A percentile compares a stretch with the other conserved stretches of the same genome.
phyloP scores from a whole-genome alignment of 1,284 basidiomycete genomes.

The Pseudomicrostroma phylloplanum region DNA sequence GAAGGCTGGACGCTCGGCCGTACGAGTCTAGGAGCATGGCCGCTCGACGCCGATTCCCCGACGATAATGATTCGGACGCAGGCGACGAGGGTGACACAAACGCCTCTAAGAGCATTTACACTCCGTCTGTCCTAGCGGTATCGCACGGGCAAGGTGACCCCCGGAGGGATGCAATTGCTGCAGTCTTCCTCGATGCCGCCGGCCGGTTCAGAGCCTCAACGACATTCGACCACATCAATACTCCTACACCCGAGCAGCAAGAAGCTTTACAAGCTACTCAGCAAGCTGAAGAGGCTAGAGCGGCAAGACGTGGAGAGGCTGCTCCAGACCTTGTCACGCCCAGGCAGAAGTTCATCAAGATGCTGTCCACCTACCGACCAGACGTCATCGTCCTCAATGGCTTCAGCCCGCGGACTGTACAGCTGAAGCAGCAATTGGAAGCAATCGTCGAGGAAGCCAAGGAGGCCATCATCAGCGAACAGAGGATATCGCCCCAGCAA shows the following conservation, averaged over 20 bases:
- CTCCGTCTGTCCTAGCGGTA: constrained; percentile 78
- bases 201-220: constrained; percentile 82
- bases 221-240: constrained; percentile 65
- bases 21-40: constrained; percentile 56
- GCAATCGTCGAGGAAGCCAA: constrained; percentile 61
- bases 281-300: constrained; percentile 21
- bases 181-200: constrained; percentile 78
- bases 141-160: constrained; percentile 94
- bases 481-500: constrained; percentile 26
- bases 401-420: constrained; percentile 62
- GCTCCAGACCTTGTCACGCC: constrained; percentile 52
- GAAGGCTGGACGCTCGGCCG: constrained; percentile 59
- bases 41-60: constrained; percentile 22
- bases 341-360: constrained; percentile 64
- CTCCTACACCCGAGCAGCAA: constrained; percentile 22
- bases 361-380: constrained; percentile 73
- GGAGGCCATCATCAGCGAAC: constrained; percentile 46
- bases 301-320: constrained; percentile 57
- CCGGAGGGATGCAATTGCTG: constrained; percentile 76
- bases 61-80: constrained; percentile 23
- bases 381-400: constrained; percentile 86
- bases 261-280: constrained; percentile 11
- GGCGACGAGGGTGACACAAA: constrained; percentile 61
- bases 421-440: constrained; percentile 58
- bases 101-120: constrained; percentile 25